Conservation (phyloP, 164 flowering plant genomes). For the Magnolia officinalis region DNA sequence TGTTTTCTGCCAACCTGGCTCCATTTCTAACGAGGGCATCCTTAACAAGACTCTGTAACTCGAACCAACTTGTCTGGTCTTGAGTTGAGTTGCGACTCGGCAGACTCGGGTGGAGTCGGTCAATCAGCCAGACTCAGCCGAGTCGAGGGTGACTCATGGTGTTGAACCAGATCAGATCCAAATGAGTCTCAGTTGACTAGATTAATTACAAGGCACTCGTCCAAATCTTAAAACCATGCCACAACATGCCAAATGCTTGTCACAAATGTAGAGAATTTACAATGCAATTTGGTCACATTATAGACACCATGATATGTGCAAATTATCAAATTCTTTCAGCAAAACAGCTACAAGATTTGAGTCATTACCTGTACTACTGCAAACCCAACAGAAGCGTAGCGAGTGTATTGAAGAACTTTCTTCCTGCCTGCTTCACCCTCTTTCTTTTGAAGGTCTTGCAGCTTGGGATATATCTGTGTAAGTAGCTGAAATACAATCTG, state of each 20-base stretch:
- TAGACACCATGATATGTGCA: background rate
- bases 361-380: constrained; percentile 83
- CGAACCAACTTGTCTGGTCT: too few species aligned
- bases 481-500: constrained; percentile 97
- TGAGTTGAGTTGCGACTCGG: too few species aligned
- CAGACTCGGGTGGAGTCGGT: too few species aligned
- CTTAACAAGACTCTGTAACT: too few species aligned
- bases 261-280: background rate
- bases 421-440: constrained; percentile 99
- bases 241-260: background rate
- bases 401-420: constrained; percentile 91
- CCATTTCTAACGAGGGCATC: too few species aligned
- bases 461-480: constrained; percentile 85
- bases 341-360: background rate
- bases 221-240: too few species aligned
- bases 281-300: background rate
- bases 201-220: too few species aligned
- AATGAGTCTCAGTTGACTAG: too few species aligned
- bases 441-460: constrained; percentile 98
- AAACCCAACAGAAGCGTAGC: constrained; percentile 98
- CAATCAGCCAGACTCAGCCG: too few species aligned
- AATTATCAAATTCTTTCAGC: background rate
- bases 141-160: too few species aligned
- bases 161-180: too few species aligned
- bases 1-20: too few species aligned